These are phyloP conservation scores for Juglanconis juglandina DNA, from an alignment of 2,329 filamentous ascomycete species.

Conservation along the genomic window DNA sequence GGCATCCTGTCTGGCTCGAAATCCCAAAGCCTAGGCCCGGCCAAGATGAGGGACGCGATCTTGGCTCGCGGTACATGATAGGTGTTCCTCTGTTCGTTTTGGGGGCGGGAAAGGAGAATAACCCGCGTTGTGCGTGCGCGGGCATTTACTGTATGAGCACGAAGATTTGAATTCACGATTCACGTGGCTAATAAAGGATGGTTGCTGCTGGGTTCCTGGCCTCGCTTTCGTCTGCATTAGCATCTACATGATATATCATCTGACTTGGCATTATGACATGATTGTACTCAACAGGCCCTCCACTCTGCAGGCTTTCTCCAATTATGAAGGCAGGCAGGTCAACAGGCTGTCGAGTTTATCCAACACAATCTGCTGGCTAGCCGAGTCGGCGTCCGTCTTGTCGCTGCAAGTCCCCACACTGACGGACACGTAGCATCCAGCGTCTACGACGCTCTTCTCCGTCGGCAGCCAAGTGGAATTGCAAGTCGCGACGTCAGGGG, in stretches of 20 bases:
- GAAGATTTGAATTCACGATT: too few relatives aligned
- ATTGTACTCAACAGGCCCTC: neutral
- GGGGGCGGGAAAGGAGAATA: too few relatives aligned
- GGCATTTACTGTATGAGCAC: too few relatives aligned
- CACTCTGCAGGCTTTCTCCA: neutral
- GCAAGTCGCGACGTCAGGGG: slow-evolving; percentile 56
- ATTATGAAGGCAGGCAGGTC: slow-evolving; percentile 11
- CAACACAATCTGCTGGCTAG: slow-evolving; percentile 48
- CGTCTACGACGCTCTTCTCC: slow-evolving; percentile 51
- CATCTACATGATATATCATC: neutral
- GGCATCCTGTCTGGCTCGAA: neutral
- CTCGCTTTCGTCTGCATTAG: neutral
- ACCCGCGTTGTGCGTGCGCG: too few relatives aligned
- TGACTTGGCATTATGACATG: neutral
- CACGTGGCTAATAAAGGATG: too few relatives aligned
- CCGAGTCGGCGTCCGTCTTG: slow-evolving; percentile 56
- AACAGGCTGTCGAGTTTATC: slow-evolving; percentile 40
- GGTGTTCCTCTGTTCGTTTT: too few relatives aligned
- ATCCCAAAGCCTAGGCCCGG: neutral
- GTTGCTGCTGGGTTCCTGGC: too few relatives aligned
- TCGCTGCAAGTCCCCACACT: slow-evolving; percentile 59
- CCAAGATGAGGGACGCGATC: too few relatives aligned
- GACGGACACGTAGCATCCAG: slow-evolving; percentile 59
- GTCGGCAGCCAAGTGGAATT: slow-evolving; percentile 53
- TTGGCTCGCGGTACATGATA: too few relatives aligned